These are phyloP conservation scores for Aspergillus bombycis DNA, from an alignment of 2,329 filamentous ascomycete species.

Conservation along the genomic window DNA sequence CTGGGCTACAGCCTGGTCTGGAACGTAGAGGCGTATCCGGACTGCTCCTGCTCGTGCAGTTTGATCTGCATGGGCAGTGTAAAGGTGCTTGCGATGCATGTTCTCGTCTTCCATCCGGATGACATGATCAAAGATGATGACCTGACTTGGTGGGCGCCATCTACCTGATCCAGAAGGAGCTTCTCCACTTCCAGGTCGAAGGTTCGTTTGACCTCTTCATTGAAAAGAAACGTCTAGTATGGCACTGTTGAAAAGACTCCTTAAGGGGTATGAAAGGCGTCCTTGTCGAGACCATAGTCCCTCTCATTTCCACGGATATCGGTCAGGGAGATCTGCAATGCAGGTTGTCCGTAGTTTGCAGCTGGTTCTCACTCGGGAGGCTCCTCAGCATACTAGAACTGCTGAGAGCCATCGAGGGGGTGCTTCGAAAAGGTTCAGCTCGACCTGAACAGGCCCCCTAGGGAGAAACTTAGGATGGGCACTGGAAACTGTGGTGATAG, in stretches of 20 bases:
- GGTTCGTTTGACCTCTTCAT: constrained; percentile 67
- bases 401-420: constrained; percentile 17
- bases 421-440: constrained; percentile 14
- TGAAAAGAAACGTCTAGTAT: constrained; percentile 62
- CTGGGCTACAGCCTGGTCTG: constrained; percentile 65
- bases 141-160: constrained; percentile 64
- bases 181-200: constrained; percentile 87
- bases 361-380: constrained; percentile 64
- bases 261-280: constrained; percentile 72
- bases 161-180: constrained; percentile 68
- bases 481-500: too few species aligned
- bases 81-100: constrained; percentile 70
- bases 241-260: constrained; percentile 57
- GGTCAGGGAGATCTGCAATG: constrained; percentile 61
- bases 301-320: constrained; percentile 74
- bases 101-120: constrained; percentile 66
- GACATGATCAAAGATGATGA: constrained; percentile 87
- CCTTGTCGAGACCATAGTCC: constrained; percentile 67
- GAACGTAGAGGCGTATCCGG: constrained; percentile 70
- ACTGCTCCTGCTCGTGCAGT: constrained; percentile 66
- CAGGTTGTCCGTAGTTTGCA: constrained; percentile 63
- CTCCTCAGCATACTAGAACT: constrained; percentile 60
- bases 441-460: constrained; percentile 6
- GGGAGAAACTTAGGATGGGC: neutral
- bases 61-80: constrained; percentile 80